A percentile compares a stretch with the other conserved stretches of the same genome.
These are phyloP conservation scores for Phyllosticta paracitricarpa DNA, from an alignment of 2,329 filamentous ascomycete genomes.

Conservation along the genomic window DNA sequence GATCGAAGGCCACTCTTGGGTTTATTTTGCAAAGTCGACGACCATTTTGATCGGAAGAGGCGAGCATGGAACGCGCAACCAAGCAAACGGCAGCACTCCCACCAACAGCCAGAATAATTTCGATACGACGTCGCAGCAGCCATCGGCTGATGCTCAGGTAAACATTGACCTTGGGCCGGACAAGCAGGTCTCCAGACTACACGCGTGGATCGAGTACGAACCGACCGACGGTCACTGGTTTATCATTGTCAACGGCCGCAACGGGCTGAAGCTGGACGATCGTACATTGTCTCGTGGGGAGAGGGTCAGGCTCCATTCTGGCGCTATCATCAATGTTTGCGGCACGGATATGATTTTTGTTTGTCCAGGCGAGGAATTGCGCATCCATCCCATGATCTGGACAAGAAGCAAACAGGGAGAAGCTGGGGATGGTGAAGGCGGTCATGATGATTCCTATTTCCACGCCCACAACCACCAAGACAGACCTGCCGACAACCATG, in stretches of 20 bases:
- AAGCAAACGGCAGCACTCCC: constrained; percentile 19
- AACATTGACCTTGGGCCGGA: constrained; percentile 70
- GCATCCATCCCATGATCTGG: constrained; percentile 61
- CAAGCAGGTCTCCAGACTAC: constrained; percentile 39
- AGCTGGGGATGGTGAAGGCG: constrained; percentile 30
- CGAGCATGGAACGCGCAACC: constrained; percentile 20
- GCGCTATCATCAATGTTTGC: constrained; percentile 83
- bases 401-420: constrained; percentile 25
- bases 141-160: constrained; percentile 35
- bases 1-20: constrained; percentile 73
- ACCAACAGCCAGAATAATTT: constrained; percentile 13
- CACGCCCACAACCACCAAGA: constrained; percentile 14
- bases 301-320: constrained; percentile 62
- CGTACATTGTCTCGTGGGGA: constrained; percentile 56
- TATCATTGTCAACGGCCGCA: constrained; percentile 79
- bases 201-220: constrained; percentile 41
- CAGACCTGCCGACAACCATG: constrained; percentile 6
- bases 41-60: constrained; percentile 63
- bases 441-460: constrained; percentile 8
- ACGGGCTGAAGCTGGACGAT: constrained; percentile 80
- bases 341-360: constrained; percentile 99
- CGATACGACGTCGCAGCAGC: background rate
- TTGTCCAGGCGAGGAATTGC: constrained; percentile 64
- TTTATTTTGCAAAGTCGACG: constrained; percentile 71
- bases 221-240: constrained; percentile 55